These are phyloP conservation scores for Elaeis guineensis DNA, from an alignment of 176 grass and related monocot genomes.

Conservation along the genomic window DNA sequence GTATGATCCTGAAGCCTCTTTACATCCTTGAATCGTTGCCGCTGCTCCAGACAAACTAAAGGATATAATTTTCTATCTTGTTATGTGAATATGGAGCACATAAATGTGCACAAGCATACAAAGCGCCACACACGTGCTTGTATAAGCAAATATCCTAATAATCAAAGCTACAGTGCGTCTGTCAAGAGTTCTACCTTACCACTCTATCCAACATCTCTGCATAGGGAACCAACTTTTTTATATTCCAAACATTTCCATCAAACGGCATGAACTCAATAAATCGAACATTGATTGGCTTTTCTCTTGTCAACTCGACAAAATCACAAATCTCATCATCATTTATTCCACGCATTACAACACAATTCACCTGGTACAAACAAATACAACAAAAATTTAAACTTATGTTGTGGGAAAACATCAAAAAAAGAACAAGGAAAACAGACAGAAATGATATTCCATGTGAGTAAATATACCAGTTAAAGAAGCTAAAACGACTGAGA, in stretches of 20 bases:
- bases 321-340: slow-evolving; percentile 93
- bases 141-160: too few species aligned
- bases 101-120: too few species aligned
- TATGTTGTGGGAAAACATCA: too few species aligned
- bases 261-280: slow-evolving; percentile 99
- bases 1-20: slow-evolving; percentile 82
- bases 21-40: slow-evolving; percentile 49
- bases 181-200: slow-evolving; percentile 62
- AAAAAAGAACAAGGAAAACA: too few species aligned
- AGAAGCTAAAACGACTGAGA: too few species aligned
- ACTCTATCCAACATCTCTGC: slow-evolving; percentile 89
- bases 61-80: not conserved
- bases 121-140: too few species aligned
- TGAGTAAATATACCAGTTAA: too few species aligned
- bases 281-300: slow-evolving; percentile 79
- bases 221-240: slow-evolving; percentile 90
- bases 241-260: slow-evolving; percentile 99
- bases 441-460: too few species aligned
- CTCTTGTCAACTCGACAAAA: slow-evolving; percentile 83
- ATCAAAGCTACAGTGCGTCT: not conserved
- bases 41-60: slow-evolving; percentile 33
- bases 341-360: slow-evolving; percentile 83
- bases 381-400: too few species aligned
- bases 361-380: slow-evolving; percentile 49
- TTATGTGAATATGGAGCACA: too few species aligned